Percentiles rank a stretch among this genome's conserved stretches.
Conservation (phyloP, 2,329 filamentous ascomycete genomes). For the Aspergillus thermomutatus region DNA sequence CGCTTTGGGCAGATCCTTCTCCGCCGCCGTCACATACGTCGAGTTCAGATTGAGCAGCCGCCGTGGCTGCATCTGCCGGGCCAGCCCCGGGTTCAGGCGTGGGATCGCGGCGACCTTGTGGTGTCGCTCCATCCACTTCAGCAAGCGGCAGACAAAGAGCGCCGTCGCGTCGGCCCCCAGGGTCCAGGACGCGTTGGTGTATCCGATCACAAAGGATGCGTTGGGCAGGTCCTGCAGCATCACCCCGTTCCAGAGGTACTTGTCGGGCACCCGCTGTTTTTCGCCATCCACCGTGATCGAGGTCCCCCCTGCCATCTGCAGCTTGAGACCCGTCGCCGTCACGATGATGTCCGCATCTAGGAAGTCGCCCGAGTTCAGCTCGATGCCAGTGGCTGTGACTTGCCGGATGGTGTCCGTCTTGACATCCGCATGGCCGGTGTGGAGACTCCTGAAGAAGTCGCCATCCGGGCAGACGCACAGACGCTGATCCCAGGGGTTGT, state of each 20-base stretch:
- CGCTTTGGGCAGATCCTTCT: constrained; percentile 33
- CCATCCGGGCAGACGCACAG: constrained; percentile 66
- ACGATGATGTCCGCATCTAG: constrained; percentile 43
- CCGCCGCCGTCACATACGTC: constrained; percentile 39
- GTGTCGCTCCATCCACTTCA: constrained; percentile 30
- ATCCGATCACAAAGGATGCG: constrained; percentile 40
- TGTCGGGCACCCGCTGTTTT: constrained; percentile 29
- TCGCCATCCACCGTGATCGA: constrained; percentile 37
- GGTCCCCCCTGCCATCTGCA: constrained; percentile 38
- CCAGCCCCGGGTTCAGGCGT: constrained; percentile 16
- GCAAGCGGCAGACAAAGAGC: constrained; percentile 35
- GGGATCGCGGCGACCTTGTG: constrained; percentile 28
- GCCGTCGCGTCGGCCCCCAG: constrained; percentile 44
- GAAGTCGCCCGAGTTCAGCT: constrained; percentile 43
- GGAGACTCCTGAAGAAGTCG: constrained; percentile 56
- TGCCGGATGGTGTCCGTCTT: constrained; percentile 54
- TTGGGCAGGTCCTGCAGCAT: constrained; percentile 47
- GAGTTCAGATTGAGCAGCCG: constrained; percentile 37
- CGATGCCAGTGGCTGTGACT: constrained; percentile 49
- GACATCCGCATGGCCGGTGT: constrained; percentile 50
- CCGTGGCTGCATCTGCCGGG: constrained; percentile 21
- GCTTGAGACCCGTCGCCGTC: constrained; percentile 44
- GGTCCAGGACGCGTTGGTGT: constrained; percentile 46
- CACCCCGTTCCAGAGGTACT: constrained; percentile 43
- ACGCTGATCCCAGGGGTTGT: constrained; percentile 70